A percentile compares a stretch with the other conserved stretches of the same genome.
Conservation (phyloP, 2,329 filamentous ascomycete species). For the Gaeumannomyces tritici region DNA sequence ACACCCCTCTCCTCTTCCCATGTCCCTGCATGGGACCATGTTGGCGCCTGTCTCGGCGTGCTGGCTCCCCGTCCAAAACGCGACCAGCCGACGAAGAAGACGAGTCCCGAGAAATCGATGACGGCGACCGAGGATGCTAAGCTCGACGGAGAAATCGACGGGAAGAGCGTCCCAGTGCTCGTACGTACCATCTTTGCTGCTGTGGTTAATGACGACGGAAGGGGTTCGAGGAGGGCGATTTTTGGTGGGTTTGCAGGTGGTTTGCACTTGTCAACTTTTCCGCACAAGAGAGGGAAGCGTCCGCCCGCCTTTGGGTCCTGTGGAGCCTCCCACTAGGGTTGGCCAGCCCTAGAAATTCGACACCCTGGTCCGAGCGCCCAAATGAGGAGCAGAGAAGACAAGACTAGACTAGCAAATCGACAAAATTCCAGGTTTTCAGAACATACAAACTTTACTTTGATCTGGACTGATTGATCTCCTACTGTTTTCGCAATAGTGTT, state of each 20-base stretch:
- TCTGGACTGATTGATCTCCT: not conserved
- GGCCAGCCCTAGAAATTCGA: constrained; percentile 6
- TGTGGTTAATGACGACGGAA: constrained; percentile 3
- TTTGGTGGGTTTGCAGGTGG: constrained; percentile 1
- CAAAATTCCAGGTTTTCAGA: not conserved
- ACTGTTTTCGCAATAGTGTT: not conserved
- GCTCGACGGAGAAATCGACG: not conserved
- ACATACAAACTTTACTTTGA: not conserved
- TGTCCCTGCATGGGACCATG: not conserved
- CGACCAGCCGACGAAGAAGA: not conserved
- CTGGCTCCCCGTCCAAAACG: not conserved
- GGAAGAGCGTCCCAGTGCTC: not conserved
- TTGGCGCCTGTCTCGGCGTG: not conserved
- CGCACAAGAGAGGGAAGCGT: constrained; percentile 1
- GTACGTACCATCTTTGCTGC: constrained; percentile 6
- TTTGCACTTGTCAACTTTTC: constrained; percentile 8
- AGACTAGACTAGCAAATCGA: not conserved
- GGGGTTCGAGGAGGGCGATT: constrained; percentile 1
- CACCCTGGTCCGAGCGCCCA: not conserved
- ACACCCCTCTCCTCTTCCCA: not conserved
- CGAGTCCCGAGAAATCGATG: not conserved
- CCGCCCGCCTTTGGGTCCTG: constrained; percentile 4
- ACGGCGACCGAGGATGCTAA: not conserved
- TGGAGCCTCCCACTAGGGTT: constrained; percentile 7
- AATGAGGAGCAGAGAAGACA: too few species aligned